Evolutionary conservation across 2,329 filamentous ascomycete genomes (phyloP).

Genomic region (Claviceps sp.): DNA sequence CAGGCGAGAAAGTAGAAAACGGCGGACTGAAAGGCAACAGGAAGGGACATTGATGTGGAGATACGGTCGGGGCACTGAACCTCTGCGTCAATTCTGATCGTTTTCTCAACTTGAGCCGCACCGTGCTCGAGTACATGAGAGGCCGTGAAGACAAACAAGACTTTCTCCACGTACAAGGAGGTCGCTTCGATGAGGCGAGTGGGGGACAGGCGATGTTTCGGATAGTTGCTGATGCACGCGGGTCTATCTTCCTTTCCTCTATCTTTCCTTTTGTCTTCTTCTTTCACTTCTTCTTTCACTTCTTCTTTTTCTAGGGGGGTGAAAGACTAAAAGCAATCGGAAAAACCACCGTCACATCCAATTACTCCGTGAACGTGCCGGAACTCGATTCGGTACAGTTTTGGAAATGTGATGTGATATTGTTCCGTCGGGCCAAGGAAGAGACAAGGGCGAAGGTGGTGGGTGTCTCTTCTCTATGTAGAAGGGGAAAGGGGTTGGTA

Average conservation of each 20-base stretch:
- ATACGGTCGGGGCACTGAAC: neutral
- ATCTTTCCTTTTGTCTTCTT: neutral
- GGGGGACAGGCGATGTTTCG: neutral
- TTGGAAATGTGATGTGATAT: neutral
- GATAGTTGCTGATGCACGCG: neutral
- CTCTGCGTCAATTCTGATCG: slow-evolving; percentile 3
- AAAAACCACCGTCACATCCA: neutral
- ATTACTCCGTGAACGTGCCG: neutral
- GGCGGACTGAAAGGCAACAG: slow-evolving; percentile 56
- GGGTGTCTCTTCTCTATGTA: neutral
- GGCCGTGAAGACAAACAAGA: neutral
- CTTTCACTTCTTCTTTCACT: too few relatives aligned
- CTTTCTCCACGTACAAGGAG: neutral
- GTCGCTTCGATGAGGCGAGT: neutral
- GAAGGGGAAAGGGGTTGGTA: slow-evolving; percentile 1
- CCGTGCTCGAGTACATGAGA: slow-evolving; percentile 8
- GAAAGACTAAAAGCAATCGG: neutral
- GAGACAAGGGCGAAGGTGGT: neutral
- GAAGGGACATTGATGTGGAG: slow-evolving; percentile 28
- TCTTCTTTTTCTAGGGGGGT: neutral
- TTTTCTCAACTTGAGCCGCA: slow-evolving; percentile 4
- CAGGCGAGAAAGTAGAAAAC: slow-evolving; percentile 69
- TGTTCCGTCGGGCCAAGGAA: neutral
- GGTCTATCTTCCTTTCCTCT: neutral
- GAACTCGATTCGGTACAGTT: neutral